phyloP scores from a whole-genome alignment of 1,284 basidiomycete genomes.

The Leucoagaricus sp. region DNA sequence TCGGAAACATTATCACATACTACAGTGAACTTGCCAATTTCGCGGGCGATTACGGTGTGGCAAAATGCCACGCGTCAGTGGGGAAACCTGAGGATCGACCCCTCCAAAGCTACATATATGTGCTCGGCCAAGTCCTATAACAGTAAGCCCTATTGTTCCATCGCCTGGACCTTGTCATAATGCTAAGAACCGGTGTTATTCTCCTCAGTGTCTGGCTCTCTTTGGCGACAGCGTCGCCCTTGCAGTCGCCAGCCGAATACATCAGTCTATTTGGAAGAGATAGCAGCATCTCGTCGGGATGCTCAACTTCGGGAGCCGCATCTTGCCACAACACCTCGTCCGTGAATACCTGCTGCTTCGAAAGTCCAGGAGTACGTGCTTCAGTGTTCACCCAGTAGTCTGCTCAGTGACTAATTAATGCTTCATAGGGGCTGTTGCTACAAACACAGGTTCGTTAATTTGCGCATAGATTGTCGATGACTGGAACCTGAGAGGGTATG shows the following conservation, averaged over 20 bases:
- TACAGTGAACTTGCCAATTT: too few species aligned
- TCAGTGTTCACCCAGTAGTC: not conserved
- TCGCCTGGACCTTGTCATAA: too few species aligned
- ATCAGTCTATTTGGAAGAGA: slow-evolving; percentile 8
- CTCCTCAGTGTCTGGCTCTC: slow-evolving; percentile 5
- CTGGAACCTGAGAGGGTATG: not conserved
- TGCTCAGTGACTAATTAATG: not conserved
- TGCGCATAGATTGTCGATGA: too few species aligned
- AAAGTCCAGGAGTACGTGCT: slow-evolving; percentile 27
- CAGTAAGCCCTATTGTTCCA: too few species aligned
- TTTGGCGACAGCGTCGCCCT: not conserved
- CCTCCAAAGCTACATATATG: too few species aligned
- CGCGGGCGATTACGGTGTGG: not conserved
- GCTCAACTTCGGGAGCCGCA: slow-evolving; percentile 38
- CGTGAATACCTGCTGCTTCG: slow-evolving; percentile 52
- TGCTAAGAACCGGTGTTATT: not conserved
- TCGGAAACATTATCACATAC: too few species aligned
- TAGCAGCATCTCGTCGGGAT: slow-evolving; percentile 35
- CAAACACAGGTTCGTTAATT: slow-evolving; percentile 11
- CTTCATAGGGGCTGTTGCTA: slow-evolving; percentile 7
- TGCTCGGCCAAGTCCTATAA: too few species aligned
- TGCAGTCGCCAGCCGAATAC: slow-evolving; percentile 17
- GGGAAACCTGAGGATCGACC: too few species aligned
- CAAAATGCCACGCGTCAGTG: not conserved
- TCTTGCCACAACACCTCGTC: slow-evolving; percentile 49